Percentiles rank a stretch among this genome's conserved stretches.
Conservation (phyloP, 2,329 filamentous ascomycete species). For the Claviceps sp. region DNA sequence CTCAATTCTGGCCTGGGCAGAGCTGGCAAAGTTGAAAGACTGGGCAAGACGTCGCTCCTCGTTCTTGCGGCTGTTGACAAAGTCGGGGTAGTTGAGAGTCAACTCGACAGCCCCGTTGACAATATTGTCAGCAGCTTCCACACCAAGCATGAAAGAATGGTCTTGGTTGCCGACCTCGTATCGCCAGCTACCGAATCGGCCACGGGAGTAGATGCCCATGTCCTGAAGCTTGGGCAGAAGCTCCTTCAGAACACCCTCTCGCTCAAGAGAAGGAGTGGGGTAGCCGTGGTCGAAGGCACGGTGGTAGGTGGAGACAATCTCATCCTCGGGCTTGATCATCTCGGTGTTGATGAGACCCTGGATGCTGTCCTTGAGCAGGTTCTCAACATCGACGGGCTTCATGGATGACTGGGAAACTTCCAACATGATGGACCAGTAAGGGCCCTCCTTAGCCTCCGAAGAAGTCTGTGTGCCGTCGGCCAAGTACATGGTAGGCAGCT, state of each 20-base stretch:
- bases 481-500: conserved; percentile 75
- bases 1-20: conserved; percentile 18
- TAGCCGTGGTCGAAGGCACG: conserved; percentile 97
- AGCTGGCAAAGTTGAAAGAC: conserved; percentile 25
- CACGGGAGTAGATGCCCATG: conserved; percentile 86
- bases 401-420: conserved; percentile 91
- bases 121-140: conserved; percentile 84
- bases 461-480: conserved; percentile 74
- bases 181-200: conserved; percentile 94
- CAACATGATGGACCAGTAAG: conserved; percentile 99
- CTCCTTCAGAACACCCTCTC: conserved; percentile 85
- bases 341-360: conserved; percentile 96
- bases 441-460: conserved; percentile 64
- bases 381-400: conserved; percentile 85
- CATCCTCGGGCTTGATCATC: conserved; percentile 81
- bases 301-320: conserved; percentile 97
- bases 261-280: conserved; percentile 87
- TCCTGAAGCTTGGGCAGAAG: conserved; percentile 86
- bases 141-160: conserved; percentile 94
- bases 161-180: conserved; percentile 97
- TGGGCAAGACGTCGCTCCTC: conserved; percentile 30
- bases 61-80: conserved; percentile 72
- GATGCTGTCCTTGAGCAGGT: conserved; percentile 79
- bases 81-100: conserved; percentile 92
- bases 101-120: conserved; percentile 81